These are phyloP conservation scores for Phytophthora rubi DNA, from an alignment of 352 stramenopile genomes.

Conservation along the genomic window DNA sequence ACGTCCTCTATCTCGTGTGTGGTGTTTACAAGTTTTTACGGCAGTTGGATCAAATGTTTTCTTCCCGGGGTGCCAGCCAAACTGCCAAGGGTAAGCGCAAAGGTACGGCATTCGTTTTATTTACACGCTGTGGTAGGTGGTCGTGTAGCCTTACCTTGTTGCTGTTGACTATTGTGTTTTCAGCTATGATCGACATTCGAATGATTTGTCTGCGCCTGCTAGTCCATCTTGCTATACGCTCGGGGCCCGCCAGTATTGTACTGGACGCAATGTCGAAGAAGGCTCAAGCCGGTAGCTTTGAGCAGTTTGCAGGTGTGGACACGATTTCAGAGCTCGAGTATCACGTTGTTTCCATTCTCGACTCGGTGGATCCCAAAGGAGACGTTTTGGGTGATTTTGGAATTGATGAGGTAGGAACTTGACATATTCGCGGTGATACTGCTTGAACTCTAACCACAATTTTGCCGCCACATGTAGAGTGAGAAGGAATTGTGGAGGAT, in stretches of 20 bases:
- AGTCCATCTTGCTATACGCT: conserved; percentile 51
- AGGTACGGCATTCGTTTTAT: conserved; percentile 17
- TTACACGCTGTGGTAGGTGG: not conserved
- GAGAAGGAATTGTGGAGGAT: conserved; percentile 36
- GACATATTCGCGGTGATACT: not conserved
- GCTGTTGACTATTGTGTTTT: not conserved
- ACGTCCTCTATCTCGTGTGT: conserved; percentile 72
- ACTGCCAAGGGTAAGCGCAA: conserved; percentile 43
- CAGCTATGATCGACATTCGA: conserved; percentile 57
- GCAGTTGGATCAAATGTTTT: conserved; percentile 63
- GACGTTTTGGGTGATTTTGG: conserved; percentile 26
- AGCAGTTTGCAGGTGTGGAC: conserved; percentile 45
- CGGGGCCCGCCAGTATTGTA: conserved; percentile 42
- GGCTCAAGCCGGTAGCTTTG: conserved; percentile 36
- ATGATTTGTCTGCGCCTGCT: conserved; percentile 60
- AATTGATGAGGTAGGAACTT: conserved; percentile 43
- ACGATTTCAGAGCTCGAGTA: conserved; percentile 57
- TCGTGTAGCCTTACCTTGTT: not conserved
- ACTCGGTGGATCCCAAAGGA: conserved; percentile 33
- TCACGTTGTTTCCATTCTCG: conserved; percentile 49
- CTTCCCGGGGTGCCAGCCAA: conserved; percentile 25
- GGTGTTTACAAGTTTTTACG: conserved; percentile 58
- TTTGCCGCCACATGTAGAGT: conserved; percentile 3
- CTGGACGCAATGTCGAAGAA: conserved; percentile 45
- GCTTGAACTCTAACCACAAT: not conserved